phyloP scores from a whole-genome alignment of 176 grass and related monocot genomes.

The Rhipidocladum racemiflorum region DNA sequence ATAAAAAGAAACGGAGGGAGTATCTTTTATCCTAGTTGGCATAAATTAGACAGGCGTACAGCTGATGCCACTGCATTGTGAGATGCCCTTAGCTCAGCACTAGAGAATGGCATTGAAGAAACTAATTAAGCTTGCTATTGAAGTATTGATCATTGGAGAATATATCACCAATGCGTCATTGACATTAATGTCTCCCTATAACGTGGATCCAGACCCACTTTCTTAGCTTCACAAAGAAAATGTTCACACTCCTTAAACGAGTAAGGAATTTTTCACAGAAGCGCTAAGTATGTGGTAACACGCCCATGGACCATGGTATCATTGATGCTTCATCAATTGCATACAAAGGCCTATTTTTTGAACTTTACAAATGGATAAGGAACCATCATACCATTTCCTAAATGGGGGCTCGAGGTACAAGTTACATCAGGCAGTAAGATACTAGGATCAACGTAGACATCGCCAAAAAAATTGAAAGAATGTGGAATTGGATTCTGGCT shows the following conservation, averaged over 20 bases:
- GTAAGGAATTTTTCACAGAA: neutral
- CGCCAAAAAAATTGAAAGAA: constrained; percentile 6
- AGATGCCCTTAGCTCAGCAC: neutral
- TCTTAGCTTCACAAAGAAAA: neutral
- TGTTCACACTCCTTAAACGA: neutral
- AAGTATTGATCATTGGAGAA: too few species aligned
- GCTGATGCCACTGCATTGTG: too few species aligned
- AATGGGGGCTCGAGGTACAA: neutral
- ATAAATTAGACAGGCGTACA: too few species aligned
- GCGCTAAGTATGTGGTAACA: neutral
- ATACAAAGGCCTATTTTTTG: neutral
- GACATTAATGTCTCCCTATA: too few species aligned
- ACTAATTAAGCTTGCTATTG: neutral
- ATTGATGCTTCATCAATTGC: neutral
- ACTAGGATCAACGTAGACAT: neutral
- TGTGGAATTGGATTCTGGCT: neutral
- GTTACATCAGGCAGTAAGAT: neutral
- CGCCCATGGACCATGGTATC: neutral
- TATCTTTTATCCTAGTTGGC: too few species aligned
- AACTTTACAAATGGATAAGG: neutral
- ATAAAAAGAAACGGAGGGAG: too few species aligned
- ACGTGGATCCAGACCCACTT: neutral
- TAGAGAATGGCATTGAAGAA: neutral
- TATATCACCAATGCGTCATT: too few species aligned
- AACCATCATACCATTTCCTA: neutral